Base-by-base conservation (phyloP, 2,329 filamentous ascomycete genomes). In the Aspergillaceae sp. region DNA sequence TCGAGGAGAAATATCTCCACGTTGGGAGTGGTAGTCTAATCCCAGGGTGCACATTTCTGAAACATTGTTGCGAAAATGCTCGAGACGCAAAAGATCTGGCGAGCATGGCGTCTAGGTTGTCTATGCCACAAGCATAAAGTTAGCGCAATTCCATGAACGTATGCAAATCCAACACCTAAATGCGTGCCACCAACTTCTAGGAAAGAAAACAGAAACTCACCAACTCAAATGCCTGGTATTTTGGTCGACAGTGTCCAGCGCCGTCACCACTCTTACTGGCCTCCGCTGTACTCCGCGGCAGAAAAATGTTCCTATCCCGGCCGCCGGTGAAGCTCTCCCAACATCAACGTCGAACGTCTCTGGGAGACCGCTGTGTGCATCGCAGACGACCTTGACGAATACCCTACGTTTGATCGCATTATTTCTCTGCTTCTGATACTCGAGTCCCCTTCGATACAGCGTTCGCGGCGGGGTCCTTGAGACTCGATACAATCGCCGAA, bases 281-380 rank as follows among this genome's bases (percentile, higher is more conserved):
- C 48, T 56, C 56, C 51, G 19, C 19, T 19, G 19, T 19, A 19
- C 19, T 19, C 50, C 45, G 56, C 63, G 64, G 64, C 62, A 63
- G 60, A 66, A 66, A 66, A 66, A 66, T 65, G 52, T 66, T 66
- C 64, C 64, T 52, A 58, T 58, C 61, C 61, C 57, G 63, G 61
- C 55, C 52, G 55, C 62, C 64, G 63, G 64, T 64, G 62, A 65
- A 62, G 59, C 58, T 63, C 19, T 19, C 61, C 57, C 60, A 63
- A 63, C 59, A 56, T 66, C 63, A 66, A 66, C 64, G 50, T 56
- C 54, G 48, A 48, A 9, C 30, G 5, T 27, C 36, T 38, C 9
- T 19, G 36, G 29, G 11, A 33, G 30, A 33, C 26, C 42, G 26
- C 9, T 8, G 11, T 43, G 26, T 11, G 9, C 40, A 56, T 53